Evolutionary conservation across 2,329 filamentous ascomycete genomes (phyloP), one percentile per base, ranked within the genome.

Genomic region (Lasiodiplodia theobromae): DNA sequence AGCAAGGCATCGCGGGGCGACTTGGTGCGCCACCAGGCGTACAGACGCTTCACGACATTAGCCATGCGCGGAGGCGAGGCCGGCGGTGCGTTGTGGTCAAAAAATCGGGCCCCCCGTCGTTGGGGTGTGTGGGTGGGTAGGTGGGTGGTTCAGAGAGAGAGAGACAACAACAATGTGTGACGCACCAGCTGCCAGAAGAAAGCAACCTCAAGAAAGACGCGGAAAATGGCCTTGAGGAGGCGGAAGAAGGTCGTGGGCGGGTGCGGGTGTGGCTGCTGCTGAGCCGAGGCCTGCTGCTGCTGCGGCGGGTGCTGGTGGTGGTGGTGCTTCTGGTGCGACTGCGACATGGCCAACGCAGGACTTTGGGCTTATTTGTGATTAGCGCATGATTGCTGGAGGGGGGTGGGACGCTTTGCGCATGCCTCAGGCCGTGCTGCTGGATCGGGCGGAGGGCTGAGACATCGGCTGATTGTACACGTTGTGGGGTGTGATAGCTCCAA

Each of bases 1-100:
- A 91, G 84, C 82, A 92, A 90, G 67, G 89, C 82, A 71, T 91
- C 88, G 60, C 87, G 85, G 2, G 87, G 86, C 62, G 86, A 90
- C 77, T 87, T 91, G 71, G 86, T 85, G 68, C 81, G 86, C 83
- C 89, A 90, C 89, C 91, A 93, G 67, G 82, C 82, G 70, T 87
- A 82, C 63, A 93, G 81, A 83, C 88, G 91, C 92, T 95, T 78
- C 65, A 60, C 65, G 54, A 63, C 64, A 70, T 67, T 64, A 68
- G 68, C 62, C 68, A 69, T 69, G 56, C 44, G 21, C 25, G 21
- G 31, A 52, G 5, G 58, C 38, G 62, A 54, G 34, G 44, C 49
- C 57, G 23, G 25, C 11, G 23, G 49, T 3, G 28, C 12, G n/a
- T 23, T 23, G 47, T 37, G 47, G 28, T 18, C 7, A 16, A 53